Percentiles rank a stretch among this genome's conserved stretches.
phyloP scores from a whole-genome alignment of 768 basidiomycete species.

The Solioccasus polychromus region DNA sequence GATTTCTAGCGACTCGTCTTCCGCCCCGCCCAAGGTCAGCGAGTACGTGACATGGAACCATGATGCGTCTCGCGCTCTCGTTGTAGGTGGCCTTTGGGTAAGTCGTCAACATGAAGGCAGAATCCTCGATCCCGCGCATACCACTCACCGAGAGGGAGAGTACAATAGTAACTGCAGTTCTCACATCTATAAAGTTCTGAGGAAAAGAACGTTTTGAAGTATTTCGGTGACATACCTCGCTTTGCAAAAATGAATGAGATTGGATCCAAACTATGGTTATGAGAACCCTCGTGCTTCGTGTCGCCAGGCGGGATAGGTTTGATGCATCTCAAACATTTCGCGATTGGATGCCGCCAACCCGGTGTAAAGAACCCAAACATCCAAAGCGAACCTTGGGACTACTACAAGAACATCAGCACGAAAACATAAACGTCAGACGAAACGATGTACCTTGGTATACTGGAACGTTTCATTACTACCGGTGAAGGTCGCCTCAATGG shows the following conservation, averaged over 20 bases:
- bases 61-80: too few species aligned
- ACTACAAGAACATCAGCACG: too few species aligned
- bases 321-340: constrained; percentile 49
- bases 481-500: too few species aligned
- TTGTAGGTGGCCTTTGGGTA: constrained; percentile 50
- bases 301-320: constrained; percentile 44
- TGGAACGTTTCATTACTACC: too few species aligned
- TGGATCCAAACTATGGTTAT: constrained; percentile 46
- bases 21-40: too few species aligned
- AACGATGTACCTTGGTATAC: too few species aligned
- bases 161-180: constrained; percentile 59
- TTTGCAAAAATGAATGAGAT: constrained; percentile 55
- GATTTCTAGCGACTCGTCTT: too few species aligned
- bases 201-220: neutral
- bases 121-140: fast-evolving
- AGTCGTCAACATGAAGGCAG: neutral
- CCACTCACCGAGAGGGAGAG: constrained; percentile 47
- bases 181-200: constrained; percentile 39
- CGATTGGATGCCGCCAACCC: constrained; percentile 32
- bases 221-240: constrained; percentile 30
- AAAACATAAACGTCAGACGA: too few species aligned
- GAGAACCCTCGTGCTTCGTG: constrained; percentile 43
- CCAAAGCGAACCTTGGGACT: constrained; percentile 46
- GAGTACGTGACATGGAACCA: too few species aligned
- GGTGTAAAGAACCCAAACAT: neutral